A percentile compares a stretch with the other conserved stretches of the same genome.
phyloP scores from a whole-genome alignment of 2,329 filamentous ascomycete genomes.

The Alternaria infectoria region DNA sequence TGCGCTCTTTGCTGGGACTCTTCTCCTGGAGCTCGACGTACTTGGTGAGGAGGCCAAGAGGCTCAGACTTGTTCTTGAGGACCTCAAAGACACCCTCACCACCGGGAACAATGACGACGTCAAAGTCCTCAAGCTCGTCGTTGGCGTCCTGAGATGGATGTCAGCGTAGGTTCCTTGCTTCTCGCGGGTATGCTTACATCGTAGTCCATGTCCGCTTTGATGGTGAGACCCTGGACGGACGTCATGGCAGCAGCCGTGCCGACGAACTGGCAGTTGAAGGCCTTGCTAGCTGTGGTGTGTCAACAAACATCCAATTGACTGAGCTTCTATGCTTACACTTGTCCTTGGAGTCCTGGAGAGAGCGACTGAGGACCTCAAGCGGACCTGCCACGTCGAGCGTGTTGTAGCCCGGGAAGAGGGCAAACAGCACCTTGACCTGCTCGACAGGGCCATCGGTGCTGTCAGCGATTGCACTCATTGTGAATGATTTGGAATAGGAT shows the following conservation, averaged over 20 bases:
- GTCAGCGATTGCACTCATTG: conserved; percentile 50
- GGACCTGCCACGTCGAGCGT: conserved; percentile 64
- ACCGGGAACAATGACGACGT: conserved; percentile 79
- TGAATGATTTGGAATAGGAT: conserved; percentile 32
- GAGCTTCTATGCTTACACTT: conserved; percentile 47
- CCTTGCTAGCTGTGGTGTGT: conserved; percentile 55
- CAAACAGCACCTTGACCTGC: conserved; percentile 68
- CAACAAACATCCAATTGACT: conserved; percentile 20
- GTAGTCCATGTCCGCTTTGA: conserved; percentile 77
- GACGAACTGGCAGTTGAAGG: conserved; percentile 61
- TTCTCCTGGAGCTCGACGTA: conserved; percentile 81
- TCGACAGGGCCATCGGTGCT: conserved; percentile 56
- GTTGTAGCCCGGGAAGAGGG: conserved; percentile 63
- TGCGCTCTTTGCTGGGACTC: conserved; percentile 80
- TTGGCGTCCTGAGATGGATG: conserved; percentile 64
- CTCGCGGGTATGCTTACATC: conserved; percentile 48
- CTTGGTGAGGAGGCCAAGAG: conserved; percentile 72
- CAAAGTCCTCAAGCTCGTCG: conserved; percentile 74
- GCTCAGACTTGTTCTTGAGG: conserved; percentile 67
- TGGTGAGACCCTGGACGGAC: conserved; percentile 68
- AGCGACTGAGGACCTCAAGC: conserved; percentile 62
- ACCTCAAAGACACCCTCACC: conserved; percentile 67
- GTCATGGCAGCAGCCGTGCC: conserved; percentile 55
- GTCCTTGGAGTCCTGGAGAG: conserved; percentile 62
- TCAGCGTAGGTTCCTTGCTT: neutral